phyloP scores from a whole-genome alignment of 179 eudicot species.

The Carnegiea gigantea region DNA sequence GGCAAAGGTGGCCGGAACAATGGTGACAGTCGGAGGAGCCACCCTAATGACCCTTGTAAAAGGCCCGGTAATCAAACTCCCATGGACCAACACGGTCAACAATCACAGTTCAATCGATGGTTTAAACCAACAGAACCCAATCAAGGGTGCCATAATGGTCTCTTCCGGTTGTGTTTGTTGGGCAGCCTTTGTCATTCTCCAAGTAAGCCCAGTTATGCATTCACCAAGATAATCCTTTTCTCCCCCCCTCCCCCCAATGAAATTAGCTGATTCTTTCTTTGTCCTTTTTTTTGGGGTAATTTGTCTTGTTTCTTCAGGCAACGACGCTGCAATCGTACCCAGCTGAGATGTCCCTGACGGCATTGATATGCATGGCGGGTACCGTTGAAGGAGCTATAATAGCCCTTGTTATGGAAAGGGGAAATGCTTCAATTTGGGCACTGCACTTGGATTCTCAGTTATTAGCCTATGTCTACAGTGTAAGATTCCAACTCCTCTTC shows the following conservation, averaged over 20 bases:
- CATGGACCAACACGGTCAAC: constrained; percentile 39
- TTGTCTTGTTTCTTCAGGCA: constrained; percentile 36
- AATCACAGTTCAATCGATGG: not conserved
- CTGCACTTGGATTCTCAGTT: constrained; percentile 52
- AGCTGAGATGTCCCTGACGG: constrained; percentile 72
- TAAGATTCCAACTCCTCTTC: constrained; percentile 31
- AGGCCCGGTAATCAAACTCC: constrained; percentile 45
- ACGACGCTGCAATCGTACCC: constrained; percentile 63
- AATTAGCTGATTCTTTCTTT: not conserved
- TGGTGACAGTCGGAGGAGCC: constrained; percentile 80
- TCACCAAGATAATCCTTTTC: not conserved
- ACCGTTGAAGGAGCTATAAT: constrained; percentile 52
- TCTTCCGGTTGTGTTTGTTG: constrained; percentile 57
- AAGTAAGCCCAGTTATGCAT: constrained; percentile 40
- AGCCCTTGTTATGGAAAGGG: constrained; percentile 51
- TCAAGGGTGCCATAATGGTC: constrained; percentile 73
- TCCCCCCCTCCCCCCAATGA: not conserved
- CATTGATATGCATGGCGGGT: constrained; percentile 61
- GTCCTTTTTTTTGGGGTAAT: not conserved
- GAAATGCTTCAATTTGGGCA: constrained; percentile 52
- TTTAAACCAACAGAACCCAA: constrained; percentile 31
- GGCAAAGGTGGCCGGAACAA: constrained; percentile 75
- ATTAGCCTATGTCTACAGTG: constrained; percentile 57
- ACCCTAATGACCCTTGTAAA: constrained; percentile 67
- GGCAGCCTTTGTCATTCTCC: constrained; percentile 67